Conservation (phyloP, 2,329 filamentous ascomycete species). For the Monosporascus cannonballus region DNA sequence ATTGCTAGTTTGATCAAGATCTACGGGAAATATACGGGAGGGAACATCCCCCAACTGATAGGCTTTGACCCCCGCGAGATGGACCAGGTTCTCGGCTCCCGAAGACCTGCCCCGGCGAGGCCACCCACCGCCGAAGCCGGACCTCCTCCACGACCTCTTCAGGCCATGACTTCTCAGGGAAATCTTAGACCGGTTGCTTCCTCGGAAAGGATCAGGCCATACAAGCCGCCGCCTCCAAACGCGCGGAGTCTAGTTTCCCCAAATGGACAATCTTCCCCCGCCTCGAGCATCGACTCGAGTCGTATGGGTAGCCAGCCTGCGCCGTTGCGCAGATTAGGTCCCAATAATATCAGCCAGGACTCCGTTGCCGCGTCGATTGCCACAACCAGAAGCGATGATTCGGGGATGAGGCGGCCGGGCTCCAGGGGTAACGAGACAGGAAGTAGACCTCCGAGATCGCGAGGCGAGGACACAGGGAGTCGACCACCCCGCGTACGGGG, state of each 20-base stretch:
- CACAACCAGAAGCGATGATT: constrained; percentile 45
- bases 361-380: constrained; percentile 44
- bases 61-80: constrained; percentile 80
- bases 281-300: constrained; percentile 45
- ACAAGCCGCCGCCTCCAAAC: constrained; percentile 17
- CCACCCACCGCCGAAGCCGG: constrained; percentile 16
- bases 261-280: constrained; percentile 41
- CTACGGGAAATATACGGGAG: constrained; percentile 91
- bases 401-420: constrained; percentile 27
- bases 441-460: not conserved
- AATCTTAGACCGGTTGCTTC: constrained; percentile 8
- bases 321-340: constrained; percentile 40
- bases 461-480: not conserved
- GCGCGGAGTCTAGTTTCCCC: constrained; percentile 28
- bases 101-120: constrained; percentile 31
- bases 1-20: constrained; percentile 95
- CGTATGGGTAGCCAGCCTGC: constrained; percentile 33
- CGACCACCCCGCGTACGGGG: not conserved
- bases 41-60: constrained; percentile 68
- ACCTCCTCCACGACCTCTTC: constrained; percentile 20
- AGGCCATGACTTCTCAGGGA: constrained; percentile 8
- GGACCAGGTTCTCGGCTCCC: constrained; percentile 64
- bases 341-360: constrained; percentile 52
- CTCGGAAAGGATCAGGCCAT: constrained; percentile 15
- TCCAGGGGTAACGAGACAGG: constrained; percentile 1